Percentiles rank a stretch among this genome's conserved stretches.
phyloP scores from a whole-genome alignment of 2,329 filamentous ascomycete species.

The Mariannaea sp. region DNA sequence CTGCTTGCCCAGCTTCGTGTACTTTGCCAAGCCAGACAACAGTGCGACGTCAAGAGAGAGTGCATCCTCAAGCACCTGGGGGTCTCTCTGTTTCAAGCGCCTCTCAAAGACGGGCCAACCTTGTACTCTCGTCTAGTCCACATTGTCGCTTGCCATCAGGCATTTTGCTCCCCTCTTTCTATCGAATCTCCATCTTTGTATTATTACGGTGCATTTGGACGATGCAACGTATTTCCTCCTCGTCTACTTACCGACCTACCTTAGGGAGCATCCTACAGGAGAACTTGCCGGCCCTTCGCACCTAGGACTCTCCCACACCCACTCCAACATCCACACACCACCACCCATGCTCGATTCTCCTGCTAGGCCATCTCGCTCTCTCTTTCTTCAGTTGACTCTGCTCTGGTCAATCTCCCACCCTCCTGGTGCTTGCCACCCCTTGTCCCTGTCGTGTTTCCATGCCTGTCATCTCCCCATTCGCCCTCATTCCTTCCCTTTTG shows the following conservation, averaged over 20 bases:
- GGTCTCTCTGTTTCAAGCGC: neutral
- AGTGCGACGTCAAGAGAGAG: too few relatives aligned
- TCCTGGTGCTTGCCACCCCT: conserved; percentile 21
- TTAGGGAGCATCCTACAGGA: neutral
- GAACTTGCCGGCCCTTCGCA: conserved; percentile 14
- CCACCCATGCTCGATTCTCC: conserved; percentile 25
- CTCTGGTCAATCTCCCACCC: conserved; percentile 30
- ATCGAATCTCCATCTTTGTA: too few relatives aligned
- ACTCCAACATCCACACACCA: conserved; percentile 12
- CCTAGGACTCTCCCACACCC: conserved; percentile 15
- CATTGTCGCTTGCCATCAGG: conserved; percentile 5
- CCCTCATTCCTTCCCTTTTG: conserved; percentile 40
- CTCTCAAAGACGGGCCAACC: neutral
- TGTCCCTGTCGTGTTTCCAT: conserved; percentile 44
- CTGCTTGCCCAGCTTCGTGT: conserved; percentile 17
- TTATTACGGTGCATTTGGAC: too few relatives aligned
- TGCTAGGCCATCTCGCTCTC: conserved; percentile 23
- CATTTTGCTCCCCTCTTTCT: conserved; percentile 15
- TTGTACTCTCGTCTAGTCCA: neutral
- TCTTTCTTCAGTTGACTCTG: conserved; percentile 21
- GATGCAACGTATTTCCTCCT: too few relatives aligned
- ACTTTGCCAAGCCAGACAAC: conserved; percentile 19
- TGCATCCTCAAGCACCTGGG: conserved; percentile 4
- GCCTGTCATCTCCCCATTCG: conserved; percentile 39
- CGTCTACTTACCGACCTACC: too few relatives aligned